Percentiles rank a stretch among this genome's conserved stretches.
Evolutionary conservation across 257 asterid species (phyloP).

Genomic region (Solanum pinnatisectum): DNA sequence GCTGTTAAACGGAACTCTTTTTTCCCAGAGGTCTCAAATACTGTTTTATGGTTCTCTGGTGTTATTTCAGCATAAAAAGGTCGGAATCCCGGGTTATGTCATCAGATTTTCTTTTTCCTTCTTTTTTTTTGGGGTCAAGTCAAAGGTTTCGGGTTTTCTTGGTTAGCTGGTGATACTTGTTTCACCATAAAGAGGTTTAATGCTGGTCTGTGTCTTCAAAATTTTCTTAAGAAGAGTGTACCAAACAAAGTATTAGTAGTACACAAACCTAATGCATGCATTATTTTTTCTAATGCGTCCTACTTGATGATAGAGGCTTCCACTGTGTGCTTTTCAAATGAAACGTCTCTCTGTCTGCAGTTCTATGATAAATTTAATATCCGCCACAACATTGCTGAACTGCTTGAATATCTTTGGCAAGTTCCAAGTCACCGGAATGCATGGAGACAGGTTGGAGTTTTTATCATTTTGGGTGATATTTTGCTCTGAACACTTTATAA

Average conservation of each 20-base stretch:
- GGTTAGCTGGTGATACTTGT: not conserved
- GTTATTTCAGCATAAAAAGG: not conserved
- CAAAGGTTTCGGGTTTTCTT: not conserved
- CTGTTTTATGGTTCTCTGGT: not conserved
- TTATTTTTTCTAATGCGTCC: not conserved
- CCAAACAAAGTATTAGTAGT: not conserved
- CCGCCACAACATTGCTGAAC: slow-evolving; percentile 98
- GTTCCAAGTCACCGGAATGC: slow-evolving; percentile 97
- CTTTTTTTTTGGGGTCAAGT: not conserved
- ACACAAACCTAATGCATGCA: not conserved
- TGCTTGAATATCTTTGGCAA: slow-evolving; percentile 93
- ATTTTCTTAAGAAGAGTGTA: not conserved
- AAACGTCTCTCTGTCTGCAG: slow-evolving; percentile 23
- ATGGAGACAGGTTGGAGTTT: slow-evolving; percentile 72
- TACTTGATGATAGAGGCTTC: not conserved
- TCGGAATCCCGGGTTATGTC: not conserved
- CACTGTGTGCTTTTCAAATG: not conserved
- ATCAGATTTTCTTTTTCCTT: not conserved
- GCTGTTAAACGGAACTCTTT: not conserved
- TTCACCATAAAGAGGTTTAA: not conserved
- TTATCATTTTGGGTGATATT: not conserved
- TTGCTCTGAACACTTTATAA: not conserved
- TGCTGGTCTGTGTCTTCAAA: not conserved
- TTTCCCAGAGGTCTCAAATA: not conserved
- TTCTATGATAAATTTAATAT: slow-evolving; percentile 98